Evolutionary conservation across 2,329 filamentous ascomycete species (phyloP), one percentile per base, ranked within the genome.

Genomic region (Tolypocladium tropicale): DNA sequence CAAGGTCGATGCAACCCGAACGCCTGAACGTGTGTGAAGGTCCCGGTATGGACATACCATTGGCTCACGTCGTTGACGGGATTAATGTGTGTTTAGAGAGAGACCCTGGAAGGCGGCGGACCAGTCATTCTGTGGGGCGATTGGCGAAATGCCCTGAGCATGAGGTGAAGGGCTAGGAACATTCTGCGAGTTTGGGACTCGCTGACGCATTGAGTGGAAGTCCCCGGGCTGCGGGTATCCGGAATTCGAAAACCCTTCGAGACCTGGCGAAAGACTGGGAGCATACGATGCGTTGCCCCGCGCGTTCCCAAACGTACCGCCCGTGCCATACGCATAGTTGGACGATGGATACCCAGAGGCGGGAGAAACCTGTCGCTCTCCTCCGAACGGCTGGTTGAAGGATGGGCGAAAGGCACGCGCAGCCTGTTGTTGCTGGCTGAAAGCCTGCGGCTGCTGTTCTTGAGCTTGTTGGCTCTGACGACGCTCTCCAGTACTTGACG

Each of bases 31-130:
- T 23, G 16, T 18, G 18, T 21, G 28, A 21, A 18, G 28, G 18
- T 12, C 21, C 28, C 33, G 18, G 25, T 33, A 16, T 33, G 18
- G 28, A 18, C 10, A 33, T 28, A 21, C 28, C 46, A 21, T 32
- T n/a, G 33, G 46, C 46, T 18, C 28, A 12, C 18, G 4, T 21
- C 9, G 12, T 50, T n/a, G 46, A 50, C 25, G 18, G n/a, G 30
- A 59, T 72, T 65, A 82, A 58, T 79, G 79, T 61, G 82, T 81
- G 65, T 88, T 88, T 60, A 91, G 78, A 2, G 88, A 91, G 21
- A 91, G 73, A 11, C 86, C 82, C 67, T 90, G 86, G 67, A 90
- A 89, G 6, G 78, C 72, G 54, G 75, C 74, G 30, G 78, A 72
- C 85, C 86, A 89, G 53, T 88, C 84, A 52, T 77, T 74, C 64